Base-by-base conservation (phyloP, 148 eudicot species). In the Pouteria glomerata region DNA sequence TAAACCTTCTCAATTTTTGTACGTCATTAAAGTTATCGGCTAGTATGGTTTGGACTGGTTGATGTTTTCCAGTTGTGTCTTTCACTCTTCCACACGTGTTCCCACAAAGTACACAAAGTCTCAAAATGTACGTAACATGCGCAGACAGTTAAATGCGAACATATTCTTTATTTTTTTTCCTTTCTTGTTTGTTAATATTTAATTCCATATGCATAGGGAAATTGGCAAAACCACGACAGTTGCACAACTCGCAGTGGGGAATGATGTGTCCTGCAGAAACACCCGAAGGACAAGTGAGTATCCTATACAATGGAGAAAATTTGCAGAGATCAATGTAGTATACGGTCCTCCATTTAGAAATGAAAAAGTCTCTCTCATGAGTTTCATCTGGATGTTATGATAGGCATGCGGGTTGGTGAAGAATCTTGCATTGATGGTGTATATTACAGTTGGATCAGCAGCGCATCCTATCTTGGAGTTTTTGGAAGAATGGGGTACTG, bases 201-300 rank as follows among this genome's bases (percentile, higher is more conserved):
- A 8, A 11, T 58, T 5, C 6, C 18, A n/a, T 19, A 13, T 12
- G 4, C 34, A 27, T 65, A 85, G 98, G 97, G 48, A 89, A 94
- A 80, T 81, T 91, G 82, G 96, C 97, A 62, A 94, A 94, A 77
- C 98, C 97, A 31, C 81, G 98, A 81, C 98, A 94, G 85, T 76
- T 94, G 82, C 97, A 94, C 69, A 91, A 89, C 80, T 94, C 97
- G 8, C 98, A 94, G 57, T 94, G 98, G 97, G 97, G 98, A 72
- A 94, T 94, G 98, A 94, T 94, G 96, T 94, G 98, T 77, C 98
- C 98, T 66, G 98, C 96, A 66, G 97, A 94, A 80, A 91, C 98
- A 12, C 98, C 98, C 69, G 98, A 90, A 83, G 98, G 98, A 67
- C 98, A 93, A 79, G 88, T 81, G 12, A 73, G 80, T 14, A 30